Evolutionary conservation across 805 yeast genomes (phyloP).

Genomic region (Phaffomyces opuntiae): DNA sequence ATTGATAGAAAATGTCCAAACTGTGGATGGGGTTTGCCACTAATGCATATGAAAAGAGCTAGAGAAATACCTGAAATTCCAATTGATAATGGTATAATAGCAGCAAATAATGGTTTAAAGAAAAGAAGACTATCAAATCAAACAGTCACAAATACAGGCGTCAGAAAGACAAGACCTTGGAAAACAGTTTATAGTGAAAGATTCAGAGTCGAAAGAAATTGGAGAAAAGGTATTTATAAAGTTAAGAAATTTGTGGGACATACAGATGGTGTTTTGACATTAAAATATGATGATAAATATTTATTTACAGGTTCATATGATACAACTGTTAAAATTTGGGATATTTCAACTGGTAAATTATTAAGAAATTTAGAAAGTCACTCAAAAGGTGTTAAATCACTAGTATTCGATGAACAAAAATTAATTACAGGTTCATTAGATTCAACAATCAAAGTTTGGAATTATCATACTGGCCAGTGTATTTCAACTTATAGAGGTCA

Average conservation of each 20-base stretch:
- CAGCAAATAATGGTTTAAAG: conserved; percentile 12
- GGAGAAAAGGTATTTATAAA: conserved; percentile 78
- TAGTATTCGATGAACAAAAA: conserved; percentile 83
- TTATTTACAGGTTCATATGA: conserved; percentile 92
- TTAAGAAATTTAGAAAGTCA: conserved; percentile 83
- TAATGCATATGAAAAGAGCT: conserved; percentile 80
- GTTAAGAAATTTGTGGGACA: conserved; percentile 71
- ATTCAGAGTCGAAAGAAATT: conserved; percentile 84
- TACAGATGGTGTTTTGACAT: conserved; percentile 79
- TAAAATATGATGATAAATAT: conserved; percentile 74
- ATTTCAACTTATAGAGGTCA: conserved; percentile 93
- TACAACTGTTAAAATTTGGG: conserved; percentile 90
- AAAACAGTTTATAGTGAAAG: conserved; percentile 90
- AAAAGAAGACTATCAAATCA: conserved; percentile 23
- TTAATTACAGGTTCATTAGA: conserved; percentile 90
- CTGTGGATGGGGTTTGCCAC: conserved; percentile 98
- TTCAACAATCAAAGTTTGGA: conserved; percentile 91
- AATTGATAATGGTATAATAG: conserved; percentile 4
- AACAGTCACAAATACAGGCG: conserved; percentile 13
- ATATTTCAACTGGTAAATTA: conserved; percentile 69
- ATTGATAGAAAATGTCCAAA: conserved; percentile 95
- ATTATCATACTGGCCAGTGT: conserved; percentile 89
- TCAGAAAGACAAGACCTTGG: conserved; percentile 74
- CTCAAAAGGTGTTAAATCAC: conserved; percentile 74
- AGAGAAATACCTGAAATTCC: conserved; percentile 33